Percentiles rank a stretch among this genome's conserved stretches.
Evolutionary conservation across 305 asterid species (phyloP).

Genomic region (Nicotiana rustica): DNA sequence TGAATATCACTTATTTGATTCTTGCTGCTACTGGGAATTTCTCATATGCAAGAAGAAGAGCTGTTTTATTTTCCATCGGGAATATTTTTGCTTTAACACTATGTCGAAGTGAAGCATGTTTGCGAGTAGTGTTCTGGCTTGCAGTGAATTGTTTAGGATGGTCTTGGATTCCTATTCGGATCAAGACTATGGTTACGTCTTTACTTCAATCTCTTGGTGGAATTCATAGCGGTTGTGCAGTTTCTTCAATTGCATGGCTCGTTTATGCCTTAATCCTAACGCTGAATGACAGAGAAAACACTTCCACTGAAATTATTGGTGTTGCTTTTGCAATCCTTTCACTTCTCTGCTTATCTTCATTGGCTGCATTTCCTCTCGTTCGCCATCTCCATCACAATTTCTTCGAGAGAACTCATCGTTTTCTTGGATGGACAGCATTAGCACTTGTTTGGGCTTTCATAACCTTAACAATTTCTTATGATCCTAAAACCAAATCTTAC

Average conservation of each 20-base stretch:
- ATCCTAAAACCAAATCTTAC: constrained; percentile 56
- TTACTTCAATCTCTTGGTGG: constrained; percentile 72
- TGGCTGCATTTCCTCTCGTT: constrained; percentile 68
- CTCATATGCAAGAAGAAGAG: constrained; percentile 51
- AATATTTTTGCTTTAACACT: constrained; percentile 62
- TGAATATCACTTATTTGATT: constrained; percentile 53
- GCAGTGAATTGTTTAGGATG: constrained; percentile 62
- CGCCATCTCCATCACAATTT: constrained; percentile 83
- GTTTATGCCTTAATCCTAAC: constrained; percentile 58
- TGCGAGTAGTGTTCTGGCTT: constrained; percentile 66
- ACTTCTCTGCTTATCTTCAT: constrained; percentile 53
- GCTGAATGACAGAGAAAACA: constrained; percentile 51
- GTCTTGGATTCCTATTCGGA: constrained; percentile 57
- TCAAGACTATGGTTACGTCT: constrained; percentile 62
- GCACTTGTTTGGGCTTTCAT: constrained; percentile 61
- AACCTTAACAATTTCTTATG: constrained; percentile 51
- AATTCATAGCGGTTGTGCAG: constrained; percentile 72
- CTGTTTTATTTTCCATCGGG: constrained; percentile 64
- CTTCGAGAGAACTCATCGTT: constrained; percentile 70
- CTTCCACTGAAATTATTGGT: constrained; percentile 51
- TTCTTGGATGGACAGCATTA: constrained; percentile 55
- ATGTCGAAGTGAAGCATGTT: constrained; percentile 72
- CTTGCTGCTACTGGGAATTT: constrained; percentile 61
- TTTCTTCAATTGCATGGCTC: constrained; percentile 74
- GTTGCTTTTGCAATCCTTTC: constrained; percentile 59